Conservation (phyloP, 2,329 filamentous ascomycete species). For the Plenodomus biglobosus region DNA sequence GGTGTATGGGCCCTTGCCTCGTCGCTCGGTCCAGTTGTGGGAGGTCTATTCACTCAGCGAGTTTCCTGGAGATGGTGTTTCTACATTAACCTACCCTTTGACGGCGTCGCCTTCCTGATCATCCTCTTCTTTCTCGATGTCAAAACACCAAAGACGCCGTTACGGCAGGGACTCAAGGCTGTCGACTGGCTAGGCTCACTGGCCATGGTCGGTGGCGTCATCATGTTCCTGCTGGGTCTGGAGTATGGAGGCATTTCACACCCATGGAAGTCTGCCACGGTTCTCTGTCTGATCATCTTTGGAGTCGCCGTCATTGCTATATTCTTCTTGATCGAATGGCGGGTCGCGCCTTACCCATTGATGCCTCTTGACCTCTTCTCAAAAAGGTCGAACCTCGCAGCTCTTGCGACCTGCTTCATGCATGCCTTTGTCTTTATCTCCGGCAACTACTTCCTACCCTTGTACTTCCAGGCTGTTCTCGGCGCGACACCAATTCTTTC, state of each 20-base stretch:
- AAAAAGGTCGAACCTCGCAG: conserved; percentile 64
- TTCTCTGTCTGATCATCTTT: conserved; percentile 77
- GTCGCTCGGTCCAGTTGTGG: conserved; percentile 66
- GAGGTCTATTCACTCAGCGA: conserved; percentile 65
- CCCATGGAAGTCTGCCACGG: conserved; percentile 73
- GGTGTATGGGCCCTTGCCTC: conserved; percentile 68
- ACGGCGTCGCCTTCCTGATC: conserved; percentile 60
- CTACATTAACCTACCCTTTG: conserved; percentile 66
- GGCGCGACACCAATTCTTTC: conserved; percentile 68
- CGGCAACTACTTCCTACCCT: conserved; percentile 75
- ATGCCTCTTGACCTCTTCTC: conserved; percentile 74
- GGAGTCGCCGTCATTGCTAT: conserved; percentile 63
- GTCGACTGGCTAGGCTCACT: conserved; percentile 68
- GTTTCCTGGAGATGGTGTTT: conserved; percentile 65
- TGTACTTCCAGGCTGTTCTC: conserved; percentile 81
- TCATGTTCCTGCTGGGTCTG: conserved; percentile 85
- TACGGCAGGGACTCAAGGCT: conserved; percentile 62
- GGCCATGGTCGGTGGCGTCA: conserved; percentile 71
- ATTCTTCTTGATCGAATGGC: conserved; percentile 74
- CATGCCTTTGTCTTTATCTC: conserved; percentile 79
- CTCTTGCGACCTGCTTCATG: conserved; percentile 67
- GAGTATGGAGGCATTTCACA: conserved; percentile 76
- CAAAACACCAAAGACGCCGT: conserved; percentile 65
- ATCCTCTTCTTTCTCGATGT: conserved; percentile 64
- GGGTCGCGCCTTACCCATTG: conserved; percentile 73